phyloP scores from a whole-genome alignment of 2,329 filamentous ascomycete species.

The Dactylella cylindrospora region DNA sequence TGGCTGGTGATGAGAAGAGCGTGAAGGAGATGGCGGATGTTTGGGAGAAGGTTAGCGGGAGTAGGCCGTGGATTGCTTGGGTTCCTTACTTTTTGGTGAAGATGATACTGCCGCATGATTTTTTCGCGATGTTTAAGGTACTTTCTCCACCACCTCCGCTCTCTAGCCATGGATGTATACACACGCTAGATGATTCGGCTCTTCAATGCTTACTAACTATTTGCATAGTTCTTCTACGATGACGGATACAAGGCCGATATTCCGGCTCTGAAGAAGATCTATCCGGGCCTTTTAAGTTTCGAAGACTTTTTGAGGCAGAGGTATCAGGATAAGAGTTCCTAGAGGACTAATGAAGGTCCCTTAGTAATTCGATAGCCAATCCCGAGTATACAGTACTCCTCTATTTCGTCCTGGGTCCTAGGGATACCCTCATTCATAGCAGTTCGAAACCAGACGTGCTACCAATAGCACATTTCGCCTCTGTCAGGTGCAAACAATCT shows the following conservation, averaged over 20 bases:
- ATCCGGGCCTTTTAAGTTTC: slow-evolving; percentile 51
- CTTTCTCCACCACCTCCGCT: neutral
- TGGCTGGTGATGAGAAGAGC: slow-evolving; percentile 55
- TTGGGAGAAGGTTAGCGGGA: slow-evolving; percentile 48
- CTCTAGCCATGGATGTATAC: neutral
- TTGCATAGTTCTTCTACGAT: slow-evolving; percentile 51
- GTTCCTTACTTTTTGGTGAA: slow-evolving; percentile 17
- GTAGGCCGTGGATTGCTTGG: slow-evolving; percentile 26
- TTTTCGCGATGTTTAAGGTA: slow-evolving; percentile 34
- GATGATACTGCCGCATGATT: slow-evolving; percentile 50
- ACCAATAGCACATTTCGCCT: no score
- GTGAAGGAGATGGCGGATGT: slow-evolving; percentile 50
- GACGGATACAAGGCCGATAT: slow-evolving; percentile 55
- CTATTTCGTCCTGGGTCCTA: no score
- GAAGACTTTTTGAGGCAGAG: slow-evolving; percentile 53
- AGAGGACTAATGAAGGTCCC: no score
- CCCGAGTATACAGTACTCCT: no score
- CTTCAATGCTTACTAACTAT: neutral
- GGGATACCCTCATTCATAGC: no score
- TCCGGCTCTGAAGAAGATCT: slow-evolving; percentile 48
- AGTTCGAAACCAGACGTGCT: no score
- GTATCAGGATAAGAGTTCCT: slow-evolving; percentile 8
- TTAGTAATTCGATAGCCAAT: no score
- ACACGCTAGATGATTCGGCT: neutral
- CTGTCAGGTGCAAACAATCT: no score